Evolutionary conservation across 164 flowering plant genomes (phyloP), one percentile per base, ranked within the genome.

Genomic region (Annona squamosa): DNA sequence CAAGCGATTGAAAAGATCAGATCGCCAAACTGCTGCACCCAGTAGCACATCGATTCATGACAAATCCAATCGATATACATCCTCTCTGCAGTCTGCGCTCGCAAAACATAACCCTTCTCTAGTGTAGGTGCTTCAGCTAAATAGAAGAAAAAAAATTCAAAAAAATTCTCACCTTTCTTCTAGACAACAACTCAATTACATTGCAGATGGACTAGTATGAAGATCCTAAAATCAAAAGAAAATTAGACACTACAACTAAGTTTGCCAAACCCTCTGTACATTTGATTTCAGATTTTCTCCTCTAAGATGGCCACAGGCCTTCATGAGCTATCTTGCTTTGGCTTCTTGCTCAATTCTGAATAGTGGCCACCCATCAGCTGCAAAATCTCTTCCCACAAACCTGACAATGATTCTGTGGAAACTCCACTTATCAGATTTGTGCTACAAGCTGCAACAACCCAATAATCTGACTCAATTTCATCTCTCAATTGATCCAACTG

Each of bases 401-500:
- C 80, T 57, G 90, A 80, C 37, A 85, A 83, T 17, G 93, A 85
- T 75, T 82, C 85, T 9, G 79, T 19, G 5, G 85, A 78, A 37
- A 18, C 79, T 42, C 86, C 89, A 69, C 56, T 79, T 7, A 95
- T 81, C 78, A 93, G 73, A 81, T 88, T 82, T 48, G 88, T 78
- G 77, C 99, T 95, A 76, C 98, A 95, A 0, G 99, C 92, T n/a
- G 98, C 98, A 2, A 90, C 89, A 74, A 84, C 77, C 99, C 99
- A 95, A 68, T 88, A 93, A 69, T 87, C 88, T 17, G 91, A 86
- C 63, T 88, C 93, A 59, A 93, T 91, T 77, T 95, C 99, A 75
- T 93, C 94, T 76, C 82, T 86, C 75, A 95, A 74, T 69, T 95
- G 98, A 78, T 93, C 99, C 5, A 84, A 74, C 80, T 87, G 90